Evolutionary conservation across 805 yeast species (phyloP).

Genomic region (Kuraishia capsulata): DNA sequence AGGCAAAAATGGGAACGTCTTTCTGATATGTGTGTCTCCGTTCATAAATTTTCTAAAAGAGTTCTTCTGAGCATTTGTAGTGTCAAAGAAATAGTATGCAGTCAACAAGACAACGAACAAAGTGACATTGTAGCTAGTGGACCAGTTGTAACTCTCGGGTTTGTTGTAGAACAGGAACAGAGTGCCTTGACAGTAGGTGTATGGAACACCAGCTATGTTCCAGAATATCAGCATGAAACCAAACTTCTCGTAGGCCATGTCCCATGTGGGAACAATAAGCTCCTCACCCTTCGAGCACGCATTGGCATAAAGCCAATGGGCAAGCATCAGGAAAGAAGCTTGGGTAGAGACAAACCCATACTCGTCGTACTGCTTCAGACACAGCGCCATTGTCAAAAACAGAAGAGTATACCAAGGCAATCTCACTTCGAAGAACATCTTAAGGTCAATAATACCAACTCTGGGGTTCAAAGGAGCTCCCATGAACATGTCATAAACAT

Average conservation of each 20-base stretch:
- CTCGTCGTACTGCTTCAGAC: slow-evolving; percentile 68
- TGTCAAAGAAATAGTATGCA: slow-evolving; percentile 91
- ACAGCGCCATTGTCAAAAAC: slow-evolving; percentile 66
- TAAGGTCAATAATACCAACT: slow-evolving; percentile 83
- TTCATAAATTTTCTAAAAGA: slow-evolving; percentile 76
- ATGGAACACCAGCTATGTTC: slow-evolving; percentile 99
- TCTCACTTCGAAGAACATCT: slow-evolving; percentile 96
- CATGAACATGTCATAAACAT: slow-evolving; percentile 86
- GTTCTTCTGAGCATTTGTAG: slow-evolving; percentile 92
- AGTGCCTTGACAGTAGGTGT: slow-evolving; percentile 93
- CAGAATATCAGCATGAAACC: slow-evolving; percentile 99
- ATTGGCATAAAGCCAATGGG: slow-evolving; percentile 92
- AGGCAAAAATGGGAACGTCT: slow-evolving; percentile 91
- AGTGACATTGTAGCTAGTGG: slow-evolving; percentile 46
- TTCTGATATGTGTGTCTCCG: slow-evolving; percentile 71
- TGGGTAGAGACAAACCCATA: slow-evolving; percentile 79
- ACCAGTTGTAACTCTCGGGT: slow-evolving; percentile 76
- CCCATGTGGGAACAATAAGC: slow-evolving; percentile 96
- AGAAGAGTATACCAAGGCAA: slow-evolving; percentile 92
- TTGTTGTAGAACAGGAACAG: slow-evolving; percentile 74
- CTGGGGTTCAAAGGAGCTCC: slow-evolving; percentile 98
- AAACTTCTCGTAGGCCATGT: slow-evolving; percentile 97
- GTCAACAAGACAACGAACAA: slow-evolving; percentile 47
- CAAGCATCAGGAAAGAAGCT: slow-evolving; percentile 61
- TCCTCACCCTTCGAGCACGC: slow-evolving; percentile 98